phyloP scores from a whole-genome alignment of 2,329 filamentous ascomycete species.

The Stenocarpella maydis region DNA sequence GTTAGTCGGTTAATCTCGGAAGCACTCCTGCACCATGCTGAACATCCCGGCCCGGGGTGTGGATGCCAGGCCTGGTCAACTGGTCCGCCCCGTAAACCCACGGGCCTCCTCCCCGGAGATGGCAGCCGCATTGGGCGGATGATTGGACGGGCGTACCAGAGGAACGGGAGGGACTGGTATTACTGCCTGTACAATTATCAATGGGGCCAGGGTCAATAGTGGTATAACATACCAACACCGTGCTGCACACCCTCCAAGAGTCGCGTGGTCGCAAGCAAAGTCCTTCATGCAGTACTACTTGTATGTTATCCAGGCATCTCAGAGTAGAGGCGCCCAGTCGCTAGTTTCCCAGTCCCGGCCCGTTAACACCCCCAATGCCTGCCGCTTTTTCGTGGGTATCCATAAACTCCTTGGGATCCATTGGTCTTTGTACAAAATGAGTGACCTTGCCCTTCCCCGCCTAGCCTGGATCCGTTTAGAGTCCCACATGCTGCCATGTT shows the following conservation, averaged over 20 bases:
- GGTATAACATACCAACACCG: not conserved
- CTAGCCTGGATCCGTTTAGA: not conserved
- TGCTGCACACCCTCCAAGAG: not conserved
- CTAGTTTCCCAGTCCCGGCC: not conserved
- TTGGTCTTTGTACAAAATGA: not conserved
- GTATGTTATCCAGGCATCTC: constrained; percentile 8
- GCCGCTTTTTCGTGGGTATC: constrained; percentile 13
- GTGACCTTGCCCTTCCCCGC: not conserved
- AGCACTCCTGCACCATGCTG: not conserved
- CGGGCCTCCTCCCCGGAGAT: not conserved
- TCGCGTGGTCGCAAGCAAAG: not conserved
- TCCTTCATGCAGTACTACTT: not conserved
- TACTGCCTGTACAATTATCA: too few species aligned
- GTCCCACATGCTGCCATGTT: not conserved
- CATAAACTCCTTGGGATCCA: not conserved
- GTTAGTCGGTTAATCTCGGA: not conserved
- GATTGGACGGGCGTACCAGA: not conserved
- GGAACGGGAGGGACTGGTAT: not conserved
- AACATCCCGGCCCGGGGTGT: too few species aligned
- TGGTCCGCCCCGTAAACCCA: not conserved
- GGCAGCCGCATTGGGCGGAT: not conserved
- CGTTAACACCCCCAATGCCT: not conserved
- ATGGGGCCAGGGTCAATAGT: not conserved
- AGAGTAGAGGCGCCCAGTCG: not conserved
- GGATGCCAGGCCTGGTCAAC: not conserved